Evolutionary conservation across 2,329 filamentous ascomycete species (phyloP).

Genomic region (Tolypocladium ophioglossoides): DNA sequence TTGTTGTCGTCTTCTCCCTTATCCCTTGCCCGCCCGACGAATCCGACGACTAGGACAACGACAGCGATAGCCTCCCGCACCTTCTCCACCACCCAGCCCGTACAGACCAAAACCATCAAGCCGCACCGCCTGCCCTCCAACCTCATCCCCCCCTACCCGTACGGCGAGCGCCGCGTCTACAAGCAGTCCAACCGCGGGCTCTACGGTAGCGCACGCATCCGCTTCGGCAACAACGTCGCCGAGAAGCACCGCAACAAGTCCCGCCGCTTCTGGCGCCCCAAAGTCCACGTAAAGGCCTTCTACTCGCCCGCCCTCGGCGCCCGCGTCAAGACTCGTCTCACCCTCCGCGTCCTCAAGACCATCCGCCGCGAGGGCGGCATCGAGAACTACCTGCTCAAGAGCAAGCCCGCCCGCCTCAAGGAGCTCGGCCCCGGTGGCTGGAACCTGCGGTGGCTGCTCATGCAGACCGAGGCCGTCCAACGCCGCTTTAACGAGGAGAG

Average conservation of each 20-base stretch:
- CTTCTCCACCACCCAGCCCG: slow-evolving; percentile 26
- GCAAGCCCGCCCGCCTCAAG: slow-evolving; percentile 66
- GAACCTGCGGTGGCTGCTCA: slow-evolving; percentile 79
- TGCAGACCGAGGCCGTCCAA: slow-evolving; percentile 63
- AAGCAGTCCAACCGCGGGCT: slow-evolving; percentile 72
- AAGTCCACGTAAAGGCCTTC: slow-evolving; percentile 58
- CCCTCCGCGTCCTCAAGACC: slow-evolving; percentile 56
- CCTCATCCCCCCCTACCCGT: slow-evolving; percentile 59
- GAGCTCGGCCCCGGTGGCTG: slow-evolving; percentile 86
- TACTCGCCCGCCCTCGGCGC: slow-evolving; percentile 52
- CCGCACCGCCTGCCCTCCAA: slow-evolving; percentile 33
- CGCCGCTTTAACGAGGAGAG: slow-evolving; percentile 57
- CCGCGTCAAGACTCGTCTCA: slow-evolving; percentile 57
- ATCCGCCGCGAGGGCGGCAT: slow-evolving; percentile 82
- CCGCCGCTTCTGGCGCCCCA: slow-evolving; percentile 64
- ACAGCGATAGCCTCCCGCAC: slow-evolving; percentile 5
- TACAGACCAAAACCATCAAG: slow-evolving; percentile 29
- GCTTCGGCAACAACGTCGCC: slow-evolving; percentile 71
- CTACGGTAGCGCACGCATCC: slow-evolving; percentile 60
- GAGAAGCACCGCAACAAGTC: slow-evolving; percentile 60
- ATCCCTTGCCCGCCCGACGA: neutral
- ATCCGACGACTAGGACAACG: neutral
- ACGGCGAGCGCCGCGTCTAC: slow-evolving; percentile 59
- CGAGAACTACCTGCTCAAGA: slow-evolving; percentile 81
- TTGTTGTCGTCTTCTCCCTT: slow-evolving; percentile 3